Evolutionary conservation across 2,329 filamentous ascomycete genomes (phyloP).

Genomic region (Trichoderma polysporum): DNA sequence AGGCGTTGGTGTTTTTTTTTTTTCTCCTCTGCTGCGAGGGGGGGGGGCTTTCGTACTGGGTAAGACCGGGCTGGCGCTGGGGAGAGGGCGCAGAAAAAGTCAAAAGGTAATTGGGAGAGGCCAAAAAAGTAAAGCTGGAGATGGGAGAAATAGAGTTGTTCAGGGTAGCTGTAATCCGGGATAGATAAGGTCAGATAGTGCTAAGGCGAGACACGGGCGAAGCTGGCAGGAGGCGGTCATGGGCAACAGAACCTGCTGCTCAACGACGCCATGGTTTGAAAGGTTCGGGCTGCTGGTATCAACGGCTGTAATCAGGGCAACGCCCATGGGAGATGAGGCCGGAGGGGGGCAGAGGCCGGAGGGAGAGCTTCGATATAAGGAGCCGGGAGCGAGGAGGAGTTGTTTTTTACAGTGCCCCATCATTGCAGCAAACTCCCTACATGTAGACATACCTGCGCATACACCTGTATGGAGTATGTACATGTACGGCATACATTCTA

Average conservation of each 20-base stretch:
- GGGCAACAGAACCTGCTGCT: slow-evolving; percentile 1
- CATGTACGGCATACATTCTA: background rate
- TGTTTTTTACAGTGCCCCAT: background rate
- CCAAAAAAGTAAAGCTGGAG: background rate
- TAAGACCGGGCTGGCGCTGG: background rate
- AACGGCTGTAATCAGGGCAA: background rate
- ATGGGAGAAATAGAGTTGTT: background rate
- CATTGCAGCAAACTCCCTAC: background rate
- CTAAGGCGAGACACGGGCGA: no score
- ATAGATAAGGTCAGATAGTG: background rate
- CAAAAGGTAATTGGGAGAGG: background rate
- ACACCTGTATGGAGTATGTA: background rate
- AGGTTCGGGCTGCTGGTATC: background rate
- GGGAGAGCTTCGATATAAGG: slow-evolving; percentile 5
- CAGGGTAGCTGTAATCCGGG: background rate
- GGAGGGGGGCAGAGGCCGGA: background rate
- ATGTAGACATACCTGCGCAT: background rate
- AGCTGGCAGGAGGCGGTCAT: background rate
- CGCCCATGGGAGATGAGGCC: background rate
- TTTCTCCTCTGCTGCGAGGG: no score
- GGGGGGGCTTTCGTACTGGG: background rate
- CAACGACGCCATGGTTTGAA: slow-evolving; percentile 9
- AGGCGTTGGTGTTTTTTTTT: no score
- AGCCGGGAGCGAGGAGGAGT: background rate
- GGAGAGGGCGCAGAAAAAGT: background rate